Evolutionary conservation across 2,329 filamentous ascomycete species (phyloP).

Genomic region (Botrytis squamosa): DNA sequence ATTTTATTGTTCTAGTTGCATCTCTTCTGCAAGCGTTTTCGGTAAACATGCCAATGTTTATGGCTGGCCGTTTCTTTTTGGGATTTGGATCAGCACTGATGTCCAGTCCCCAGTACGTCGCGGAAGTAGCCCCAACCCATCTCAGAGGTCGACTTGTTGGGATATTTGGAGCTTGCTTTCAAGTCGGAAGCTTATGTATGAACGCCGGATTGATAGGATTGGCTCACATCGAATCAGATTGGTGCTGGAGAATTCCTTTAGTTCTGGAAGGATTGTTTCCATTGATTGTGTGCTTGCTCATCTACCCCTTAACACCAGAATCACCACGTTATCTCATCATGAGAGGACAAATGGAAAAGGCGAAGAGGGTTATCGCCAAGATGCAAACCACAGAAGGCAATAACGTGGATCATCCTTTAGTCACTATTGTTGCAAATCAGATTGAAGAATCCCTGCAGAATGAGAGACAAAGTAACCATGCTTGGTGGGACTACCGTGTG

Average conservation of each 20-base stretch:
- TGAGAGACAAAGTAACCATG: constrained; percentile 29
- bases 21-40: constrained; percentile 38
- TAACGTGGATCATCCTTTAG: constrained; percentile 27
- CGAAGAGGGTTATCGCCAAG: constrained; percentile 44
- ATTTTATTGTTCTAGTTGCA: constrained; percentile 46
- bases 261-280: constrained; percentile 43
- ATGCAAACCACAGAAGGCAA: constrained; percentile 47
- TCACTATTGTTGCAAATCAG: constrained; percentile 33
- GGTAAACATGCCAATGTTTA: constrained; percentile 30
- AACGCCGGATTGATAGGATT: constrained; percentile 43
- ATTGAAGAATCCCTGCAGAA: constrained; percentile 36
- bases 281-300: constrained; percentile 26
- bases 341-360: constrained; percentile 40
- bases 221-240: constrained; percentile 22
- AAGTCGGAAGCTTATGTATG: constrained; percentile 45
- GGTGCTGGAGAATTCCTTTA: constrained; percentile 26
- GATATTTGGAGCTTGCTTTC: constrained; percentile 46
- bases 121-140: constrained; percentile 49
- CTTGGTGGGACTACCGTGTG: constrained; percentile 48
- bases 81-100: constrained; percentile 33
- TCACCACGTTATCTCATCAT: constrained; percentile 42
- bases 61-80: constrained; percentile 33
- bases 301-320: constrained; percentile 38
- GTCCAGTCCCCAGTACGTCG: constrained; percentile 45
- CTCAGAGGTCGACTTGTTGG: constrained; percentile 49